These are phyloP conservation scores for Erythrobasidium hasegawianum DNA, from an alignment of 1,284 basidiomycete genomes.

Conservation along the genomic window DNA sequence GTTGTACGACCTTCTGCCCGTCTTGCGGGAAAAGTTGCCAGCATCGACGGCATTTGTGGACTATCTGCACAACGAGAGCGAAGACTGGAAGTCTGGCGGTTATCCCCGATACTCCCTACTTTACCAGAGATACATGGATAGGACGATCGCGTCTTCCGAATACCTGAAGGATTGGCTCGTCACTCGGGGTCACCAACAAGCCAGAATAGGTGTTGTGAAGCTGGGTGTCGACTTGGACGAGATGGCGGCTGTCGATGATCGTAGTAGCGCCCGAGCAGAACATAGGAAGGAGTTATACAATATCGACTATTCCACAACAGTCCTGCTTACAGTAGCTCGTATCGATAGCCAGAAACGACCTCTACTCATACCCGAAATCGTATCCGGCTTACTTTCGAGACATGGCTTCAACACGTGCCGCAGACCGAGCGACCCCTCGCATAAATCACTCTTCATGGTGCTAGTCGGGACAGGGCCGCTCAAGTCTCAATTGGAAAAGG, in stretches of 20 bases:
- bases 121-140: constrained; percentile 40
- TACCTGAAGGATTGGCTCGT: constrained; percentile 39
- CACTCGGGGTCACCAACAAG: constrained; percentile 34
- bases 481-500: neutral
- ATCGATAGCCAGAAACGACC: constrained; percentile 41
- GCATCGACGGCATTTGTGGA: constrained; percentile 38
- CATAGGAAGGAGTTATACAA: too few relatives aligned
- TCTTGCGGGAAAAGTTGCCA: constrained; percentile 39
- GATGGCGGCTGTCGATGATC: too few relatives aligned
- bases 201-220: constrained; percentile 42
- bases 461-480: constrained; percentile 39
- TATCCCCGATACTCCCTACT: constrained; percentile 41
- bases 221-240: constrained; percentile 39
- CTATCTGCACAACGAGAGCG: constrained; percentile 42
- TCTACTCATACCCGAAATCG: constrained; percentile 36
- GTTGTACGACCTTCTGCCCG: constrained; percentile 41
- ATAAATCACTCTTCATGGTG: constrained; percentile 33
- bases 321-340: constrained; percentile 37
- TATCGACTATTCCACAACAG: too few relatives aligned
- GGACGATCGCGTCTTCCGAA: constrained; percentile 42
- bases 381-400: neutral
- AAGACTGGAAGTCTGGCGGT: constrained; percentile 42
- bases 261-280: too few relatives aligned
- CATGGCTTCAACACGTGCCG: neutral
- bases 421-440: neutral